phyloP scores from a whole-genome alignment of 2,329 filamentous ascomycete genomes.

The Knufia petricola region DNA sequence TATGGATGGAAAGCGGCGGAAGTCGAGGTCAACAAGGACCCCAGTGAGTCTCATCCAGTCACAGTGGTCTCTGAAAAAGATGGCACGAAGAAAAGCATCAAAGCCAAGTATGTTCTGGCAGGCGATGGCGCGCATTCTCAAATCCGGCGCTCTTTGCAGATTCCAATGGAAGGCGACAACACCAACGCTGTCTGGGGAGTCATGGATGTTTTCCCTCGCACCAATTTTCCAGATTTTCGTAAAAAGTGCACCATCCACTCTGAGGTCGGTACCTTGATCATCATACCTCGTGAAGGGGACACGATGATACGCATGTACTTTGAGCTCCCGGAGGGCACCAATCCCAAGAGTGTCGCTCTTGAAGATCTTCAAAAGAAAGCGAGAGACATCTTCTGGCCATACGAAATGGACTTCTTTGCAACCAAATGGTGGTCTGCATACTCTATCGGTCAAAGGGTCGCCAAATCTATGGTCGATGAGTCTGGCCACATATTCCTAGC shows the following conservation, averaged over 20 bases:
- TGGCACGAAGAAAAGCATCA: conserved; percentile 33
- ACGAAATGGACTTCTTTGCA: conserved; percentile 44
- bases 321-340: conserved; percentile 43
- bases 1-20: conserved; percentile 46
- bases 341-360: conserved; percentile 43
- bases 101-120: conserved; percentile 44
- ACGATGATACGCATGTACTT: conserved; percentile 55
- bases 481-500: conserved; percentile 57
- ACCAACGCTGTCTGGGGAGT: conserved; percentile 51
- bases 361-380: conserved; percentile 46
- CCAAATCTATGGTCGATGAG: conserved; percentile 40
- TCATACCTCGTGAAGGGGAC: conserved; percentile 47
- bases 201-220: conserved; percentile 43
- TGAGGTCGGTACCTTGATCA: conserved; percentile 37
- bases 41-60: conserved; percentile 36
- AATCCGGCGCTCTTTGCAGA: conserved; percentile 32
- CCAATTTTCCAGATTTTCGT: conserved; percentile 43
- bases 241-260: conserved; percentile 42
- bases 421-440: conserved; percentile 63
- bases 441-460: conserved; percentile 61
- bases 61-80: conserved; percentile 35
- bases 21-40: conserved; percentile 41
- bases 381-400: conserved; percentile 43
- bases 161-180: conserved; percentile 51
- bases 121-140: conserved; percentile 41